phyloP scores from a whole-genome alignment of 2,329 filamentous ascomycete genomes.

The Colletotrichum sp. region DNA sequence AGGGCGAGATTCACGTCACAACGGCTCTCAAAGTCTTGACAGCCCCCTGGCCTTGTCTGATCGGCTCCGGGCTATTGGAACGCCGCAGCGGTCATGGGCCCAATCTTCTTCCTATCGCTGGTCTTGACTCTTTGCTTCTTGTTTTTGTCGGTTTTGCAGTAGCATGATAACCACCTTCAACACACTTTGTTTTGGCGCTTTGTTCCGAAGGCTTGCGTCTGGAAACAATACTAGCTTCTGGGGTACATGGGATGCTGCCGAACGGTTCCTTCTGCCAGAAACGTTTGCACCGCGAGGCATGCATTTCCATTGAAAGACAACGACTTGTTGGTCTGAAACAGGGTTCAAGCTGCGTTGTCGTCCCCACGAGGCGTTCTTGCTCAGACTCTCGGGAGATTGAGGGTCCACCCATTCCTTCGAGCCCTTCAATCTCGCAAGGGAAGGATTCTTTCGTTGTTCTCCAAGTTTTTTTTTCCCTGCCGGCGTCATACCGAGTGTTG shows the following conservation, averaged over 20 bases:
- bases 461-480: not conserved
- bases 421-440: not conserved
- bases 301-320: not conserved
- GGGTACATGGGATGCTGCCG: not conserved
- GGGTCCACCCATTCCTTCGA: not conserved
- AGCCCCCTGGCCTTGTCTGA: not conserved
- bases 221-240: not conserved
- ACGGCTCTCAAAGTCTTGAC: not conserved
- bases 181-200: not conserved
- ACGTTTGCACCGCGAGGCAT: not conserved
- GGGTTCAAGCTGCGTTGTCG: not conserved
- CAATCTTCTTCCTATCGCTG: not conserved
- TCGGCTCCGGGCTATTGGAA: not conserved
- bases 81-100: not conserved
- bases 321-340: not conserved
- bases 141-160: not conserved
- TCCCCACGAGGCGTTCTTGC: not conserved
- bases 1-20: not conserved
- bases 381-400: not conserved
- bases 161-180: not conserved
- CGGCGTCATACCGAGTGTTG: not conserved
- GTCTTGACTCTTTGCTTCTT: not conserved
- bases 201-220: not conserved
- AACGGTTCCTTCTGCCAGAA: not conserved
- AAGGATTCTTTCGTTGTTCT: not conserved